A percentile compares a stretch with the other conserved stretches of the same genome.
These are phyloP conservation scores for Lactarius akahatsu DNA, from an alignment of 768 basidiomycete genomes.

Conservation along the genomic window DNA sequence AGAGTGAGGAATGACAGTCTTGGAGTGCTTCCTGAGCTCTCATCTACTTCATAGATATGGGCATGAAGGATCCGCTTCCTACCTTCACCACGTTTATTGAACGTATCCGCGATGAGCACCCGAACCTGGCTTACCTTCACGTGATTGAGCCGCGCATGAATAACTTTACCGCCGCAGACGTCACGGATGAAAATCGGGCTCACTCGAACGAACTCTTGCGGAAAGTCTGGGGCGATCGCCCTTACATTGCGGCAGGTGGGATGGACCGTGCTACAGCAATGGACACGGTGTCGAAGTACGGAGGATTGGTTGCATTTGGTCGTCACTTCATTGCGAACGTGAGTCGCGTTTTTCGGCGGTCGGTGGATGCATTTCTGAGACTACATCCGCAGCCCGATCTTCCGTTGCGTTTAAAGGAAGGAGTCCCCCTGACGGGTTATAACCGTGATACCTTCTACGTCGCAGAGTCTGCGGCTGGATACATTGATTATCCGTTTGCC, in stretches of 20 bases:
- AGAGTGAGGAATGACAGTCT: constrained; percentile 29
- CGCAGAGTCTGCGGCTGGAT: constrained; percentile 11
- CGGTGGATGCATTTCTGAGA: not conserved
- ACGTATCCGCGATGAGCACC: constrained; percentile 10
- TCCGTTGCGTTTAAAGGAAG: constrained; percentile 23
- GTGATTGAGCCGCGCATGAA: not conserved
- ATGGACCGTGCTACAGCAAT: constrained; percentile 16
- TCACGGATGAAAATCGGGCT: not conserved
- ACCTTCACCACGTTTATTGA: constrained; percentile 12
- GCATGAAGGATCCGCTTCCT: constrained; percentile 21
- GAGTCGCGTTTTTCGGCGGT: not conserved
- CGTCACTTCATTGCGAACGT: constrained; percentile 22
- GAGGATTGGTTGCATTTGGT: constrained; percentile 18
- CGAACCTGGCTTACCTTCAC: constrained; percentile 19
- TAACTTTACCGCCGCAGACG: not conserved
- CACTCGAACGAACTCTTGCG: not conserved
- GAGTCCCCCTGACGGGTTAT: constrained; percentile 3
- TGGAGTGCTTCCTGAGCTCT: not conserved
- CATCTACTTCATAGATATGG: constrained; percentile 12
- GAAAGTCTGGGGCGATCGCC: constrained; percentile 3
- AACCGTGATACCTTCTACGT: constrained; percentile 19
- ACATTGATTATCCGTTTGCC: constrained; percentile 23
- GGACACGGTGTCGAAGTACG: constrained; percentile 11
- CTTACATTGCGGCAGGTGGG: constrained; percentile 15
- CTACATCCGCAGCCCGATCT: constrained; percentile 18